Percentiles rank a stretch among this genome's conserved stretches.
These are phyloP conservation scores for Kwoniella sp. DNA, from an alignment of 768 basidiomycete species.

Conservation along the genomic window DNA sequence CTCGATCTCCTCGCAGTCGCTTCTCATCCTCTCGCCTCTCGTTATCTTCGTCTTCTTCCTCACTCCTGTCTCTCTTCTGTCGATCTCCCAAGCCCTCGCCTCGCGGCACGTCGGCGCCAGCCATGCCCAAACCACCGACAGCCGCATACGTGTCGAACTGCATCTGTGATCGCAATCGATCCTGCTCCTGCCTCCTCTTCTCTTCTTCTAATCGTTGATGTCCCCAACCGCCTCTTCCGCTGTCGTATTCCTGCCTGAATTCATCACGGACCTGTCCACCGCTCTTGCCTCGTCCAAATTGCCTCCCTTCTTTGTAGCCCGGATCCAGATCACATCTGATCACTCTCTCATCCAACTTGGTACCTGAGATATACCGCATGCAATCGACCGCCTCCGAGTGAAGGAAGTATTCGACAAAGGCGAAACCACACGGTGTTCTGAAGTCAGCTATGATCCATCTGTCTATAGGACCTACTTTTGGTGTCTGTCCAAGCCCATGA, in stretches of 20 bases:
- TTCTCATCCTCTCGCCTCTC: constrained; percentile 45
- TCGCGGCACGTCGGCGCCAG: constrained; percentile 46
- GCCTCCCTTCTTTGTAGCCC: constrained; percentile 93
- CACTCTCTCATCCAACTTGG: constrained; percentile 97
- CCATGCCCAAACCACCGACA: constrained; percentile 40
- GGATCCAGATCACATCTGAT: constrained; percentile 97
- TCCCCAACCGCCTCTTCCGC: constrained; percentile 87
- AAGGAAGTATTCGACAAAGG: constrained; percentile 72
- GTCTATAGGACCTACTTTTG: constrained; percentile 33
- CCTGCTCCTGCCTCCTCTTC: constrained; percentile 43
- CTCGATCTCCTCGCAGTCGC: constrained; percentile 44
- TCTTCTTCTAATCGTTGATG: constrained; percentile 49
- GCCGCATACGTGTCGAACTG: constrained; percentile 52
- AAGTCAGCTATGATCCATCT: constrained; percentile 4
- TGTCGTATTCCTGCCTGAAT: constrained; percentile 94
- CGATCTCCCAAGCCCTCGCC: constrained; percentile 38
- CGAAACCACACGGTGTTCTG: constrained; percentile 58
- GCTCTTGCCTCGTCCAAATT: constrained; percentile 95
- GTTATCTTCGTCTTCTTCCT: constrained; percentile 45
- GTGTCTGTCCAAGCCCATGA: constrained; percentile 55
- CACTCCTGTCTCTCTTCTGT: constrained; percentile 44
- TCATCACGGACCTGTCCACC: constrained; percentile 91
- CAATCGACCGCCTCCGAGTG: constrained; percentile 89
- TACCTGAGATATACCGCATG: constrained; percentile 93
- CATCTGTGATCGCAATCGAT: constrained; percentile 41